Evolutionary conservation across 352 stramenopile genomes (phyloP).

Genomic region (Pelagophyceae sp.): DNA sequence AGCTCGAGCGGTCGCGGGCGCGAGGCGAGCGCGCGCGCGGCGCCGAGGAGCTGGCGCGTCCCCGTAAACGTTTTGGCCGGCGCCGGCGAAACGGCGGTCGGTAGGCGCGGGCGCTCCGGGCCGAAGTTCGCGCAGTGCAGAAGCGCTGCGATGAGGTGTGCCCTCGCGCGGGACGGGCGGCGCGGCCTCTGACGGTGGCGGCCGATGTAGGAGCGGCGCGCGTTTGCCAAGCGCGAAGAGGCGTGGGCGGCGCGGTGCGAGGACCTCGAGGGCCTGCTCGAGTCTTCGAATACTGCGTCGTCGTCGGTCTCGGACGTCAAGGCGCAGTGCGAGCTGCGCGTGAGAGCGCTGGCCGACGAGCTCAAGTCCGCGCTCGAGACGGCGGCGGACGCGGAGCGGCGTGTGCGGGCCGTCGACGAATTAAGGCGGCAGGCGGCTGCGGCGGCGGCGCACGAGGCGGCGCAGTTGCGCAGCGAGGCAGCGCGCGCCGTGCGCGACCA

Average conservation of each 20-base stretch:
- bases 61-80: not conserved
- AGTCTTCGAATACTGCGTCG: not conserved
- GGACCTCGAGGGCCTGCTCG: not conserved
- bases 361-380: not conserved
- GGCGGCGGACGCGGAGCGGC: not conserved
- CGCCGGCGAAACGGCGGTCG: not conserved
- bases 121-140: not conserved
- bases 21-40: not conserved
- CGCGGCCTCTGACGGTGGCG: too few relatives aligned
- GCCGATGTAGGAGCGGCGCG: constrained; percentile 11
- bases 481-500: not conserved
- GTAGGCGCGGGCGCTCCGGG: not conserved
- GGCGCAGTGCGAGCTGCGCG: not conserved
- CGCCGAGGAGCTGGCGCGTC: not conserved
- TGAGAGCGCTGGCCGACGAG: not conserved
- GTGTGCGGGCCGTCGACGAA: not conserved
- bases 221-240: constrained; percentile 1
- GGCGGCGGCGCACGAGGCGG: not conserved
- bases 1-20: constrained; percentile 12
- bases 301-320: not conserved
- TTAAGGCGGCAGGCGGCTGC: not conserved
- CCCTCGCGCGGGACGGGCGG: too few relatives aligned
- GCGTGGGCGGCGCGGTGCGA: constrained; percentile 8
- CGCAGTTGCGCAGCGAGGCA: not conserved
- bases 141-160: not conserved